Base-by-base conservation (phyloP, 2,329 filamentous ascomycete genomes). In the Penicillium oxalicum region DNA sequence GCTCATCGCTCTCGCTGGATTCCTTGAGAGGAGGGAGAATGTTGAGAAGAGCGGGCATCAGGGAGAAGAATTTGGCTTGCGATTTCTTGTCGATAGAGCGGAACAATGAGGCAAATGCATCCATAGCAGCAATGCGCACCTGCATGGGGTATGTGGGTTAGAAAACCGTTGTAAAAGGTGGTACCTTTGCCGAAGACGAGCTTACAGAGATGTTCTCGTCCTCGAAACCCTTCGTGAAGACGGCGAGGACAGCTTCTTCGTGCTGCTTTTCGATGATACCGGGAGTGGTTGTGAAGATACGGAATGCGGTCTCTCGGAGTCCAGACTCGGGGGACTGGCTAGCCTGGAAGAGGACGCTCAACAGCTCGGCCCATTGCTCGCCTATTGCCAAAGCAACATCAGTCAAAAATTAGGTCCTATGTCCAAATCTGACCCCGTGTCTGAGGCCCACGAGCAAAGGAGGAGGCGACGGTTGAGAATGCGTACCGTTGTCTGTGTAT, bases 101-200 rank as follows among this genome's bases (percentile, higher is more conserved):
- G 79, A 98, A 98, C 75, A 98, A 97, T 3, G 91, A 85, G 13
- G 91, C 87, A 66, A 98, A 98, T 6, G 93, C 93, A 66, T 96
- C 91, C 83, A 97, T 95, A 48, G 93, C 91, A 40, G 91, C 86
- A 50, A 98, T 82, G 56, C 90, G 87, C 49, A 98, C 91, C 82
- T 91, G 18, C 1, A 56, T 25, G 53, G 47, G 53, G 18, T 18
- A 18, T 18, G 18, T 18, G 50, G 53, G 46, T 33, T 36, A 34
- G 34, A 33, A 12, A 25, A 24, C 13, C 4, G 18, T 35, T 26
- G 27, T 18, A 5, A 8, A 39, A 36, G 25, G 38, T 34, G 9
- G 25, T 12, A 8, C 18, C 33, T 8, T 18, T 9, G 9, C 11
- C 27, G 13, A 13, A 6, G 5, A 24, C 34, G 13, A 43, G 61